Base-by-base conservation (phyloP, 441 rosid genomes). In the Adansonia madagascariensis region DNA sequence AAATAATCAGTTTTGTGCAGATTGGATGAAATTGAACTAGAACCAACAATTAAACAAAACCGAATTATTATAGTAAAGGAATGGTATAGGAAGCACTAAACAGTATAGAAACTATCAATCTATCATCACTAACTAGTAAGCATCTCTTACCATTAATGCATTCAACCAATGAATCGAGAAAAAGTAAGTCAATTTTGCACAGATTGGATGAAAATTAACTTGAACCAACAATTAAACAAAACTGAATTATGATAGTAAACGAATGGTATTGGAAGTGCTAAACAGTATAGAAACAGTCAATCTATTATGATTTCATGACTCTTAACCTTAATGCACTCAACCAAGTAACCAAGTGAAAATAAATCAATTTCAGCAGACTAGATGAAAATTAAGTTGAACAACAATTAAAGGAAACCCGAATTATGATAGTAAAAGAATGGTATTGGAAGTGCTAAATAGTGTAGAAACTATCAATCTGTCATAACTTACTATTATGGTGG, bases 401-500 rank as follows among this genome's bases (percentile, higher is more conserved):
- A 61, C 17, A 61, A 61, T 12, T 61, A 5, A 61, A 61, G 43
- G 31, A 27, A 61, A 12, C 17, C 66, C 39, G 9, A 27, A 61
- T 20, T 9, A 59, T 59, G 63, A 59, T 59, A 22, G 27, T 59
- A 59, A 59, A 59, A 15, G 20, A 53, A 53, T 53, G 59, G 17
- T 53, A 53, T 59, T 59, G 31, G 63, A 22, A 49, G 59, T 24
- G 8, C 12, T 8, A 39, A 69, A 27, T 5, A 57, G 12, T 4
- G 52, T 65, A 11, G 20, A 60, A 15, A 31, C 10, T 64, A 17
- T 18, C 74, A 31, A 70, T 53, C 49, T 71, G 53, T 59, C 44
- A 68, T 44, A 55, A 83, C 89, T 62, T 75, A 89, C 93, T 76
- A 52, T 91, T 91, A 73, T 89, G 89, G 83, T 91, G 95, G 83